phyloP scores from a whole-genome alignment of 495 filamentous ascomycete species.

The Lasiosphaeris hirsuta region DNA sequence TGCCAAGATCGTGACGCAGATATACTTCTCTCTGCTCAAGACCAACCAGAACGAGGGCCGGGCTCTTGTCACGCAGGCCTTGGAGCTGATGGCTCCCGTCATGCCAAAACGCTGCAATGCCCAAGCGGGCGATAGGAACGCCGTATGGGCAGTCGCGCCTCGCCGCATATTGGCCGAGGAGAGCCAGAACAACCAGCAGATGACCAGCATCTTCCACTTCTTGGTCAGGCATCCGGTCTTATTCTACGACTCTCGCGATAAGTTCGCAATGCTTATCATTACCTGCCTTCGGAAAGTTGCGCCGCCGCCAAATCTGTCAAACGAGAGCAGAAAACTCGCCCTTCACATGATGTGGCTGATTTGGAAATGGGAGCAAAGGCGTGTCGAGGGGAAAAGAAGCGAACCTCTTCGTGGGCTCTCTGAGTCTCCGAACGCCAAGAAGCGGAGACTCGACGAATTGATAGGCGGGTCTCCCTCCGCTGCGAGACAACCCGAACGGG shows the following conservation, averaged over 20 bases:
- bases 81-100: conserved; percentile 91
- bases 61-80: conserved; percentile 84
- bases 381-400: conserved; percentile 54
- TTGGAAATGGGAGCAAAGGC: conserved; percentile 86
- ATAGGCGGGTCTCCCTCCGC: conserved; percentile 47
- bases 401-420: conserved; percentile 46
- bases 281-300: conserved; percentile 86
- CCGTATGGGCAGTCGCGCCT: conserved; percentile 85
- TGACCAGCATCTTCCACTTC: conserved; percentile 96
- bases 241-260: conserved; percentile 92
- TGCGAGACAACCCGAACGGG: conserved; percentile 49
- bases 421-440: conserved; percentile 70
- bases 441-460: conserved; percentile 67
- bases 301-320: conserved; percentile 76
- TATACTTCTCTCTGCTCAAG: conserved; percentile 84
- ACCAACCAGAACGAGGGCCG: conserved; percentile 95
- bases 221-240: conserved; percentile 86
- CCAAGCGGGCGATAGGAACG: conserved; percentile 45
- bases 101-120: conserved; percentile 69
- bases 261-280: conserved; percentile 84
- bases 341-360: conserved; percentile 86
- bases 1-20: conserved; percentile 89
- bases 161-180: conserved; percentile 91
- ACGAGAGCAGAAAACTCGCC: conserved; percentile 88
- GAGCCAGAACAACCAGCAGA: conserved; percentile 92